Evolutionary conservation across 2,329 filamentous ascomycete genomes (phyloP).

Genomic region (Aspergillus tamarii): DNA sequence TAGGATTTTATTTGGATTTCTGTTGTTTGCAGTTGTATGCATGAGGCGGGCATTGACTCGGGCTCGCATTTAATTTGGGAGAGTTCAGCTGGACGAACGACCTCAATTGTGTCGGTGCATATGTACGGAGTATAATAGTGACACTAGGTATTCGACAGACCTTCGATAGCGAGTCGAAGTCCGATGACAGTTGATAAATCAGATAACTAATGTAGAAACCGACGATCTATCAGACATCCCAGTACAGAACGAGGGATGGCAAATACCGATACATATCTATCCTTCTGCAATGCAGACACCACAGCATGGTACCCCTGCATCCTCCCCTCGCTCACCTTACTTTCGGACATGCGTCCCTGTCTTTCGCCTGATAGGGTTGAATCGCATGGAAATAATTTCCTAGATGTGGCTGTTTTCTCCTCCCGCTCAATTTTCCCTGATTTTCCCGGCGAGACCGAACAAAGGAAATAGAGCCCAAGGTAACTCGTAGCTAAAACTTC

Average conservation of each 20-base stretch:
- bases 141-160: background rate
- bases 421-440: background rate
- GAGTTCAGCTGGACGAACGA: slow-evolving; percentile 2
- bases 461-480: background rate
- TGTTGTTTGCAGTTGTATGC: background rate
- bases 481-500: background rate
- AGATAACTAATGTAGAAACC: background rate
- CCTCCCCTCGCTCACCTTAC: background rate
- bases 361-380: background rate
- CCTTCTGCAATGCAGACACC: background rate
- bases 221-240: background rate
- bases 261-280: background rate
- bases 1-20: background rate
- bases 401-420: background rate
- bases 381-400: slow-evolving; percentile 1
- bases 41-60: background rate
- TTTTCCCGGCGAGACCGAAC: background rate
- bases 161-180: background rate
- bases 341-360: slow-evolving; percentile 1
- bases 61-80: background rate
- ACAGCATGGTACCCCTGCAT: slow-evolving; percentile 7
- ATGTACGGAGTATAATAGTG: background rate
- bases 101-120: background rate
- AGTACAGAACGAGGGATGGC: background rate
- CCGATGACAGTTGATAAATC: background rate